Percentiles rank a stretch among this genome's conserved stretches.
Conservation (phyloP, 2,329 filamentous ascomycete species). For the Ophiostoma piceae region DNA sequence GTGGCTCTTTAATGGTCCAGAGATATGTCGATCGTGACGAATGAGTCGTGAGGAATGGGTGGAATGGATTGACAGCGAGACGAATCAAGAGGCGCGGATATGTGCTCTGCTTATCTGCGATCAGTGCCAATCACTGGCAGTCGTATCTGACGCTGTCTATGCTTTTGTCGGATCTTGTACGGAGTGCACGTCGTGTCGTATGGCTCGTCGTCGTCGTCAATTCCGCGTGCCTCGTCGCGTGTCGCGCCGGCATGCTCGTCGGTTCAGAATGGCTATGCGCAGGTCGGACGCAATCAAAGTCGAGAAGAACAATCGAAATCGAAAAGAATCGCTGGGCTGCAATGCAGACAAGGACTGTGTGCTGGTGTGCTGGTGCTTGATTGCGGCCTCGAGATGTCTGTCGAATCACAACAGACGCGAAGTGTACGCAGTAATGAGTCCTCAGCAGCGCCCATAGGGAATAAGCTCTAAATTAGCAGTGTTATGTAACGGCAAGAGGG, state of each 20-base stretch:
- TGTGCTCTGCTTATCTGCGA: not conserved
- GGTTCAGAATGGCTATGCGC: not conserved
- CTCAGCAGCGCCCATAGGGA: not conserved
- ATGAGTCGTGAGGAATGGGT: constrained; percentile 1
- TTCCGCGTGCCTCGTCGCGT: constrained; percentile 8
- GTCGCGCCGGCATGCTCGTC: constrained; percentile 12
- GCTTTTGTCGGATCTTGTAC: not conserved
- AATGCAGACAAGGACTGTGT: not conserved
- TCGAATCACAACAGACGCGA: not conserved
- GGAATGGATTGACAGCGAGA: not conserved
- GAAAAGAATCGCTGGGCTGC: not conserved
- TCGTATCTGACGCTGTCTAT: not conserved
- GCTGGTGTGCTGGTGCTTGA: too few species aligned
- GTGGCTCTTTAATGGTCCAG: too few species aligned
- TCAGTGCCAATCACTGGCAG: not conserved
- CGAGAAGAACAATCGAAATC: not conserved
- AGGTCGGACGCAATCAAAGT: not conserved
- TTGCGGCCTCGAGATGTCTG: not conserved
- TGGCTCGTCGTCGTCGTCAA: constrained; percentile 4
- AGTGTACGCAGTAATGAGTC: not conserved
- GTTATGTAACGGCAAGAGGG: not conserved
- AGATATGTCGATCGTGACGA: constrained; percentile 5
- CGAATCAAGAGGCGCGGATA: not conserved
- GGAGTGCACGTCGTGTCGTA: not conserved
- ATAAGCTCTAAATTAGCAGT: not conserved